Evolutionary conservation across 2,329 filamentous ascomycete species (phyloP).

Genomic region (Aspergillus sp.): DNA sequence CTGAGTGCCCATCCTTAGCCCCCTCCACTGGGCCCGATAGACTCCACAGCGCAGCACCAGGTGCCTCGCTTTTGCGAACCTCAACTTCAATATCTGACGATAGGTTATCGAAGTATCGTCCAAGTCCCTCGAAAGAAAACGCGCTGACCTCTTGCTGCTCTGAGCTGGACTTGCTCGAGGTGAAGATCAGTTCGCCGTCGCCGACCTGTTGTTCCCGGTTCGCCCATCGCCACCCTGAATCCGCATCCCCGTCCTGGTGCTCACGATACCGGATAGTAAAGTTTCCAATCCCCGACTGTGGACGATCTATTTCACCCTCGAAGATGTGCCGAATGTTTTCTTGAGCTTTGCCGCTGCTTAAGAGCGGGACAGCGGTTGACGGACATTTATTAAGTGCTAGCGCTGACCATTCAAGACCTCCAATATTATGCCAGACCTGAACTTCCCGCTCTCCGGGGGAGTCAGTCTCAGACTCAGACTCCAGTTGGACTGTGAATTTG

Average conservation of each 20-base stretch:
- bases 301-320: constrained; percentile 29
- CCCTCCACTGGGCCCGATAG: constrained; percentile 60
- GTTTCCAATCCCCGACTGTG: constrained; percentile 30
- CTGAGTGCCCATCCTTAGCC: constrained; percentile 56
- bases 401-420: constrained; percentile 59
- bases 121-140: constrained; percentile 20
- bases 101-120: constrained; percentile 36
- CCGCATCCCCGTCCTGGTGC: constrained; percentile 25
- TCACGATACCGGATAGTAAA: constrained; percentile 48
- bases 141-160: constrained; percentile 3
- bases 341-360: constrained; percentile 21
- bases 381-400: constrained; percentile 52
- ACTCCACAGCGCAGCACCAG: constrained; percentile 41
- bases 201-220: constrained; percentile 40
- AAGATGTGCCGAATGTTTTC: constrained; percentile 36
- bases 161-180: constrained; percentile 1
- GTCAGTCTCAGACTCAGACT: constrained; percentile 58
- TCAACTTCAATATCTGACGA: constrained; percentile 34
- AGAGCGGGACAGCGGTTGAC: constrained; percentile 27
- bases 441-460: constrained; percentile 62
- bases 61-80: constrained; percentile 40
- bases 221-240: constrained; percentile 46
- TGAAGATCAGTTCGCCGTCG: constrained; percentile 45
- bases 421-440: constrained; percentile 71
- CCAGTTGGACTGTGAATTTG: constrained; percentile 67